phyloP scores from a whole-genome alignment of 768 basidiomycete genomes.

The Roridomyces roridus region DNA sequence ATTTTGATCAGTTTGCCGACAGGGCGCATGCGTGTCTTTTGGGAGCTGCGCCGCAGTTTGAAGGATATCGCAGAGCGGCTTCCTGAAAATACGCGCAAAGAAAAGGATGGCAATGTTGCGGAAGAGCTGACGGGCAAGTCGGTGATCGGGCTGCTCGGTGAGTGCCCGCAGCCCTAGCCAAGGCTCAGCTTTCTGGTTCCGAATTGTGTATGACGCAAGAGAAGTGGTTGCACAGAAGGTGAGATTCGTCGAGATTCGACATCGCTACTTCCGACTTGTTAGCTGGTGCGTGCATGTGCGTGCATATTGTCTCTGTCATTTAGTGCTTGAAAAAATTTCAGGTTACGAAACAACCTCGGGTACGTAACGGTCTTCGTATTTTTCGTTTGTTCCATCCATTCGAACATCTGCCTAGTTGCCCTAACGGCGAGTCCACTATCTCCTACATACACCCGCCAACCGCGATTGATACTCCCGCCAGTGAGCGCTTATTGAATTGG shows the following conservation, averaged over 20 bases:
- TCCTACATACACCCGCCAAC: not conserved
- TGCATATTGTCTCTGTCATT: not conserved
- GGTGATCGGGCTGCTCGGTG: conserved; percentile 45
- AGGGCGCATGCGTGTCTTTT: conserved; percentile 26
- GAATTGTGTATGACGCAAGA: conserved; percentile 42
- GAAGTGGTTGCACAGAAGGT: conserved; percentile 48
- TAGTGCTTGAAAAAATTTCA: conserved; percentile 17
- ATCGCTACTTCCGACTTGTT: too few species aligned
- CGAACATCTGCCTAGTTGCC: conserved; percentile 33
- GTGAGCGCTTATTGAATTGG: conserved; percentile 68
- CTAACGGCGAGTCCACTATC: conserved; percentile 36
- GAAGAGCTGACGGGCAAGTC: conserved; percentile 38
- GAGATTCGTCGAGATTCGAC: too few species aligned
- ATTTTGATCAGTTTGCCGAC: conserved; percentile 38
- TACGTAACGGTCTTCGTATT: conserved; percentile 26
- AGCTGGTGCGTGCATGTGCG: conserved; percentile 34
- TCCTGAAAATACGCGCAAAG: conserved; percentile 37
- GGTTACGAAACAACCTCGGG: conserved; percentile 64
- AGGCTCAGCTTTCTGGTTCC: conserved; percentile 35
- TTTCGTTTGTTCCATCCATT: not conserved
- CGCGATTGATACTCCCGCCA: conserved; percentile 14
- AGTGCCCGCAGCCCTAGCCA: conserved; percentile 35
- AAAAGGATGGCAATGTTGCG: conserved; percentile 32
- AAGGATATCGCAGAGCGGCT: conserved; percentile 39
- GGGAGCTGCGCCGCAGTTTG: conserved; percentile 35